Conservation (phyloP, 2,329 filamentous ascomycete species). For the Teratosphaeria viscida region DNA sequence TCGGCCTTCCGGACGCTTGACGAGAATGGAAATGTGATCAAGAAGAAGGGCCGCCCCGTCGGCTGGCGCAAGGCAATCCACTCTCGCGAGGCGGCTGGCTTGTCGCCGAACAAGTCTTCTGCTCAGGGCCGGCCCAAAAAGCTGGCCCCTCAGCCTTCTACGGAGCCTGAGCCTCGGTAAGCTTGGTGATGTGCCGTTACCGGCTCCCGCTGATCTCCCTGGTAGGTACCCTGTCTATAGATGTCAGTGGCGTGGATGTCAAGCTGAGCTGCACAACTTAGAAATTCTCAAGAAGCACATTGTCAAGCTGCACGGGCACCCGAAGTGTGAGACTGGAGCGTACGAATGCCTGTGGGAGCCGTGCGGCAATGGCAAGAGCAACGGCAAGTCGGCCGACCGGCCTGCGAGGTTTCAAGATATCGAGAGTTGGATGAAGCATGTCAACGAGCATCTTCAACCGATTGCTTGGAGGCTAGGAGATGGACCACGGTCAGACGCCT, state of each 20-base stretch:
- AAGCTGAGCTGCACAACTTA: conserved; percentile 51
- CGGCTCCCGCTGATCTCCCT: neutral
- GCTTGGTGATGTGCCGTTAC: neutral
- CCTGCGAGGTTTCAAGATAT: conserved; percentile 27
- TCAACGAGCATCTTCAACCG: conserved; percentile 42
- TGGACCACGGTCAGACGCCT: conserved; percentile 39
- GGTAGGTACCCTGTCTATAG: conserved; percentile 38
- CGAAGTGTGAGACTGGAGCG: conserved; percentile 21
- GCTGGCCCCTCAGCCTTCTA: neutral
- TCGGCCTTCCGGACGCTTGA: conserved; percentile 30
- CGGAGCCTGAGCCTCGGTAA: neutral
- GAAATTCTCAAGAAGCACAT: conserved; percentile 50
- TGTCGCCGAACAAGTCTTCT: conserved; percentile 12
- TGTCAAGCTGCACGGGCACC: conserved; percentile 42
- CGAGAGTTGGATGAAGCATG: conserved; percentile 40
- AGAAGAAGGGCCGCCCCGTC: conserved; percentile 39
- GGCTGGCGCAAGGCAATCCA: conserved; percentile 41
- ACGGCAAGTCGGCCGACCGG: conserved; percentile 6
- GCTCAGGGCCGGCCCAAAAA: neutral
- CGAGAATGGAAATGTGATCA: conserved; percentile 23
- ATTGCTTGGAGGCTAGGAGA: conserved; percentile 51
- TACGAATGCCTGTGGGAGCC: conserved; percentile 37
- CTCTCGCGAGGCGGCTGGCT: conserved; percentile 25
- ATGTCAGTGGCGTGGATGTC: conserved; percentile 49
- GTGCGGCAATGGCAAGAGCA: conserved; percentile 26